These are phyloP conservation scores for Globisporangium alternatum DNA, from an alignment of 352 stramenopile genomes.

Conservation along the genomic window DNA sequence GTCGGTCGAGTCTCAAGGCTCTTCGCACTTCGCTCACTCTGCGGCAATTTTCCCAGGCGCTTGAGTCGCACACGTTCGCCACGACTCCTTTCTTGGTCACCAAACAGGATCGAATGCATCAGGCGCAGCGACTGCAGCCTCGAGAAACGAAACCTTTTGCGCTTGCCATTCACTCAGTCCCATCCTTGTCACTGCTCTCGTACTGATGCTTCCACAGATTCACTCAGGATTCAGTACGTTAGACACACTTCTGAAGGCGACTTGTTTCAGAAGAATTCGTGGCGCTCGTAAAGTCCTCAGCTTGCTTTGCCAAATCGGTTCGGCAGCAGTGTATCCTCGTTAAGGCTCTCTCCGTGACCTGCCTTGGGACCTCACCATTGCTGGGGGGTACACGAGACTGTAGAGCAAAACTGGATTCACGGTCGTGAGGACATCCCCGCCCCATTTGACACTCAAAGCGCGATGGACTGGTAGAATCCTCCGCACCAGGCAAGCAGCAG, in stretches of 20 bases:
- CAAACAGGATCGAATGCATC: not conserved
- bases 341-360: too few species aligned
- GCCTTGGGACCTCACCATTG: too few species aligned
- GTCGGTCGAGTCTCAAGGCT: not conserved
- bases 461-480: slow-evolving; percentile 49
- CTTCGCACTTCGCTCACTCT: not conserved
- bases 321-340: too few species aligned
- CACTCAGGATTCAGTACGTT: not conserved
- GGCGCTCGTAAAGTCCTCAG: too few species aligned
- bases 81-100: not conserved
- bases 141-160: too few species aligned
- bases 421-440: not conserved
- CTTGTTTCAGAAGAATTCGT: not conserved
- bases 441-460: slow-evolving; percentile 22
- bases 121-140: too few species aligned
- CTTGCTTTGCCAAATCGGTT: too few species aligned
- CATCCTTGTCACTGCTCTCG: not conserved
- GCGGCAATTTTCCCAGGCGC: not conserved
- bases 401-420: too few species aligned
- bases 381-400: too few species aligned
- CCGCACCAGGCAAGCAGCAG: slow-evolving; percentile 55
- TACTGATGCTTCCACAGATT: not conserved
- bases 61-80: not conserved
- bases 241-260: not conserved
- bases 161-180: not conserved